Evolutionary conservation across 495 filamentous ascomycete species (phyloP), one percentile per base, ranked within the genome.

Genomic region (Podospora pseudoanserina): DNA sequence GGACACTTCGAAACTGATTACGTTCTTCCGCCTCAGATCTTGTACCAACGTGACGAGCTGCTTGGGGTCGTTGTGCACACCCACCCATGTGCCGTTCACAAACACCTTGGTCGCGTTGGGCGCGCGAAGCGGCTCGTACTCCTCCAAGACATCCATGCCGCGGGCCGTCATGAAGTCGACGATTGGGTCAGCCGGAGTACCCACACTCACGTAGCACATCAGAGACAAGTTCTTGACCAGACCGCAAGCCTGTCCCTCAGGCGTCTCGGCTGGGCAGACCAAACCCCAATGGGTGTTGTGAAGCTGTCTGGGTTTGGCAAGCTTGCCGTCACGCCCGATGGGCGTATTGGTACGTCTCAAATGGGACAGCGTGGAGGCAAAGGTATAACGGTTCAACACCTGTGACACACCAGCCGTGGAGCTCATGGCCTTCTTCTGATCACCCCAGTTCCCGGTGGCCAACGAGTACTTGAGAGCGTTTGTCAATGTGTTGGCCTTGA

Each of bases 231-330:
- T 99, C 84, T 99, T 99, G 78, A 99, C 96, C 67, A 99, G 80
- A 78, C 95, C 95, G 81, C 95, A 99, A 78, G 95, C 95, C 76
- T 99, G 96, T 68, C 95, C 95, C 87, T 99, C 95, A 7, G 95
- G 95, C 18, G 95, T 99, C 75, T 99, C 95, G 27, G 95, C 95
- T 26, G 95, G 95, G 77, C 95, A 99, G 5, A 99, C 94, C 68
- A 98, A 81, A 64, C 95, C 95, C 96, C 96, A 99, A 77, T 99
- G 95, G 0, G 95, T 97, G 78, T 98, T 98, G 82, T 99, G 95
- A 60, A 99, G 87, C 79, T 98, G 96, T 62, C 95, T 91, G 3
- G 95, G 95, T 78, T 98, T 98, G 55, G 96, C 96, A 70, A 99
- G 92, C 79, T 99, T 99, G 66, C 95, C 96, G 76, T 98, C 96